Evolutionary conservation across 192 early-diverging fungal species (phyloP), one percentile per base, ranked within the genome.

Genomic region (Gigaspora rosea): DNA sequence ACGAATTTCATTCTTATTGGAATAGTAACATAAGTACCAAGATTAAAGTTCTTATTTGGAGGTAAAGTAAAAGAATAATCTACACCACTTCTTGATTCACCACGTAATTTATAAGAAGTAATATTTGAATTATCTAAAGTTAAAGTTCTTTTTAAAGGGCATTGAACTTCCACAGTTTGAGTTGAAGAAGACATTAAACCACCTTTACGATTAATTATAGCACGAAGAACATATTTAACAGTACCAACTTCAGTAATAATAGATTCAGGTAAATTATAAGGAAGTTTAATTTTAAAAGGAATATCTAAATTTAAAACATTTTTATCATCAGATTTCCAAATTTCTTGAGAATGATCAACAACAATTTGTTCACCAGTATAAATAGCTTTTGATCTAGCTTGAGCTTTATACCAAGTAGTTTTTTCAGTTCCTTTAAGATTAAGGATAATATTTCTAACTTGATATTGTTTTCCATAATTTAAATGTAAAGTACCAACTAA

Each of bases 1-100:
- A 76, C 36, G n/a, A 76, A 76, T 57, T 50, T 66, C 9, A 76
- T 67, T 13, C 63, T 62, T 64, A 76, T 76, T 9, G 75, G 75
- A 4, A 76, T 66, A n/a, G 75, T 41, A 7, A 76, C 64, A 56
- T 67, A 67, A 15, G 64, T 76, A 32, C 75, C 75, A 10, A 76
- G 41, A 22, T 67, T 76, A 47, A 76, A 59, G 54, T 41, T 65
- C 54, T 76, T 76, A 32, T 76, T 76, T 33, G 75, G 64, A 13
- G 75, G 75, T 67, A 76, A 76, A 54, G 49, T 47, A 41, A 76
- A 67, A 1, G 64, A 56, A 56, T 76, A 76, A 56, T 76, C 75
- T 4, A 76, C 20, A 4, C 48, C 48, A 51, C 67, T 69, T 32
- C 48, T 69, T n/a, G 74, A 76, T 65, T 76, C 51, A 8, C 64